Percentiles rank a stretch among this genome's conserved stretches.
These are phyloP conservation scores for Starmera amethionina DNA, from an alignment of 805 yeast genomes.

Conservation along the genomic window DNA sequence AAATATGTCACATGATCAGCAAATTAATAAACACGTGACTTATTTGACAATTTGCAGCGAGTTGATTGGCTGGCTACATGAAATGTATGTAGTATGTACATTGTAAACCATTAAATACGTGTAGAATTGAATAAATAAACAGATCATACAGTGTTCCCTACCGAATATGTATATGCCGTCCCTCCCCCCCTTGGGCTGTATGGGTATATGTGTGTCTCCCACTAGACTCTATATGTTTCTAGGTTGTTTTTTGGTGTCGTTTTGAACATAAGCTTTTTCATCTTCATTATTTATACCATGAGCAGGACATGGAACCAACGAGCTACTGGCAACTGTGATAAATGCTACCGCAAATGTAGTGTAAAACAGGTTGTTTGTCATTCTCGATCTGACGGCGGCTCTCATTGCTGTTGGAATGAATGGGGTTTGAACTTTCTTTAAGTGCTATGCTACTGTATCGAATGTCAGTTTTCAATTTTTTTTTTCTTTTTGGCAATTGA, in stretches of 20 bases:
- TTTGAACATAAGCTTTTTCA: conserved; percentile 18
- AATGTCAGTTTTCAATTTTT: too few relatives aligned
- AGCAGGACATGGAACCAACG: conserved; percentile 34
- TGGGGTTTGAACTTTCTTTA: too few relatives aligned
- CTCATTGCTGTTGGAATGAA: conserved; percentile 22
- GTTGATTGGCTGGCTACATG: too few relatives aligned
- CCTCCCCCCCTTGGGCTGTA: too few relatives aligned
- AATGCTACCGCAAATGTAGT: conserved; percentile 58
- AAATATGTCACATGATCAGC: too few relatives aligned
- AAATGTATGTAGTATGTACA: neutral
- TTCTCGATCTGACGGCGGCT: conserved; percentile 42
- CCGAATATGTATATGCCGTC: neutral
- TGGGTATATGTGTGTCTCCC: too few relatives aligned
- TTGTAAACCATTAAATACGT: neutral
- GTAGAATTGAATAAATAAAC: too few relatives aligned
- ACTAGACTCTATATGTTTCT: neutral
- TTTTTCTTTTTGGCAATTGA: too few relatives aligned
- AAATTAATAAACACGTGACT: too few relatives aligned
- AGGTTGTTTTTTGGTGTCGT: neutral
- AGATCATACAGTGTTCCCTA: too few relatives aligned
- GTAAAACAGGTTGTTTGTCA: conserved; percentile 43
- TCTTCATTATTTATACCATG: conserved; percentile 31
- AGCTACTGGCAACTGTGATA: conserved; percentile 31
- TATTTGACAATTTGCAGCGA: too few relatives aligned
- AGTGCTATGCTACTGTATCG: too few relatives aligned